Base-by-base conservation (phyloP, 75 land plant species). In the Chamaecyparis obtusa region DNA sequence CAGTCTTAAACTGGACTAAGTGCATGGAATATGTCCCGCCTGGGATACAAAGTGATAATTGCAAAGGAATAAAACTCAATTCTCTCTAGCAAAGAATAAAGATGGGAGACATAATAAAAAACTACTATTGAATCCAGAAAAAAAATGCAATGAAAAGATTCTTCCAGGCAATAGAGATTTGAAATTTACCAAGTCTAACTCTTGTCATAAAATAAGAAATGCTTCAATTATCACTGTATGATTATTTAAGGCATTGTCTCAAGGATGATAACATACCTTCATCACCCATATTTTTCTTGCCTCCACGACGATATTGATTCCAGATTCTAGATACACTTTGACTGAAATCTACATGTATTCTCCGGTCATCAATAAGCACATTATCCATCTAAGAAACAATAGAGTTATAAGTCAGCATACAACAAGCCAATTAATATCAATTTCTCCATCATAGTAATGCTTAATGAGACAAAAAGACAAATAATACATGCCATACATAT, bases 341-440 rank as follows among this genome's bases (percentile, higher is more conserved):
- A 83, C 99, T 98, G 84, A 98, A 98, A 89, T 98, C 99, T 75
- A 98, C 99, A 87, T 98, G 99, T 83, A 98, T 97, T 83, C 99
- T 92, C 60, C 99, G 87, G 84, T 98, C 99, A 92, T 98, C 99
- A 88, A 98, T 97, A 71, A 98, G 75, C 82, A 94, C 96, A 93
- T 98, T 98, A 86, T 98, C 96, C 99, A 98, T 98, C 99, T 98
- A 92, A 85, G 35, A 81, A 85, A 41, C 54, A 81, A 30, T 11
- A 81, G 51, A 27, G 16, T 79, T 79, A 81, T 21, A 46, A 81
- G 49, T 81, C 10, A 46, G 32, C 54, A 81, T 27, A 81, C 30
- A 14, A 43, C 27, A 46, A 81, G 43, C n/a, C 3, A 46, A 44
- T 11, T 81, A n/a, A 10, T 30, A 78, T 39, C 44, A 21, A 41